These are phyloP conservation scores for Clarireedia paspali DNA, from an alignment of 2,329 filamentous ascomycete species.

Conservation along the genomic window DNA sequence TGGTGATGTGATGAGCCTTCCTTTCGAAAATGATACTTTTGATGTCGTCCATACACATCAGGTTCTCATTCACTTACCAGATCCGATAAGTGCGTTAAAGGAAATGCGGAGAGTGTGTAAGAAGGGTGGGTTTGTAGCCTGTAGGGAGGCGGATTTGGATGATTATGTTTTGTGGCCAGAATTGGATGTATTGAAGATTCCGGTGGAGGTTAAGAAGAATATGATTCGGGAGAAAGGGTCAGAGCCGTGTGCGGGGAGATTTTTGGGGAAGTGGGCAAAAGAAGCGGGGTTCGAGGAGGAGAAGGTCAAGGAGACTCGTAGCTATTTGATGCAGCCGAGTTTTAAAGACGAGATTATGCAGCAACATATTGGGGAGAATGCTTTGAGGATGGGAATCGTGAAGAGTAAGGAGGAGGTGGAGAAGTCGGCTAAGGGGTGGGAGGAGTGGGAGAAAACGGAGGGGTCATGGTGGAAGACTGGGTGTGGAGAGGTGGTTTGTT, in stretches of 20 bases:
- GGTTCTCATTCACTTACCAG: slow-evolving; percentile 2
- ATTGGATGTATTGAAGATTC: not conserved
- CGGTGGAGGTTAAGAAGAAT: not conserved
- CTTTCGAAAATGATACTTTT: slow-evolving; percentile 3
- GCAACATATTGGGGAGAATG: not conserved
- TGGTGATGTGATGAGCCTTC: slow-evolving; percentile 1
- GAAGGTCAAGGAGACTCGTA: not conserved
- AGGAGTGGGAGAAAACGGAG: slow-evolving; percentile 2
- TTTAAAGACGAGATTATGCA: not conserved
- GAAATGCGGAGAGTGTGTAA: slow-evolving; percentile 8
- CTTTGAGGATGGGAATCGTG: not conserved
- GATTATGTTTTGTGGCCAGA: slow-evolving; percentile 2
- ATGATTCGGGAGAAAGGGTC: slow-evolving; percentile 7
- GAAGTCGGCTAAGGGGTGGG: not conserved
- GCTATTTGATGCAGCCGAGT: slow-evolving; percentile 7
- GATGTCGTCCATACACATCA: slow-evolving; percentile 10
- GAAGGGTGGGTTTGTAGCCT: slow-evolving; percentile 1
- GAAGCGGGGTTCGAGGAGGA: not conserved
- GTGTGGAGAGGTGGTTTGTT: slow-evolving; percentile 7
- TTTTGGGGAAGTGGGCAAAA: slow-evolving; percentile 1
- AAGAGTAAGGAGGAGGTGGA: not conserved
- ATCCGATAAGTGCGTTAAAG: not conserved
- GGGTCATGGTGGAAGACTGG: slow-evolving; percentile 8
- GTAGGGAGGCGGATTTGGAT: slow-evolving; percentile 1
- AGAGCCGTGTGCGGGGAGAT: not conserved